phyloP scores from a whole-genome alignment of 805 yeast genomes.

The Candida orba region DNA sequence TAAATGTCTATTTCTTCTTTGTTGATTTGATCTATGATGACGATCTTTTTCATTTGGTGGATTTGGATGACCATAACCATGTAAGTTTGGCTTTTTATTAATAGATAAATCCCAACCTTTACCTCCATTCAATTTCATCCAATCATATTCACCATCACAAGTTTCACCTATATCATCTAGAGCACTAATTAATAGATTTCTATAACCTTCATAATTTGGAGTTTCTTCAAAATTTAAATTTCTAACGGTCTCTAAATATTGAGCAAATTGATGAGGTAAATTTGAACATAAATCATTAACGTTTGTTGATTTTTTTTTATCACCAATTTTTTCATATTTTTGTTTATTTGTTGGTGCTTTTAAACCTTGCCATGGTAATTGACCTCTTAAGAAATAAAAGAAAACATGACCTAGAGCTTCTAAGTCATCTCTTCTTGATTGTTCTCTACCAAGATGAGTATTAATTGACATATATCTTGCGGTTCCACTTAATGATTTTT shows the following conservation, averaged over 20 bases:
- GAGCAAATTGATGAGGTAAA: constrained; percentile 68
- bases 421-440: constrained; percentile 74
- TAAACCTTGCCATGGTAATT: constrained; percentile 86
- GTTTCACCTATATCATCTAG: constrained; percentile 49
- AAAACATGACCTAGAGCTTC: constrained; percentile 80
- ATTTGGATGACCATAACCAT: constrained; percentile 73
- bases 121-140: constrained; percentile 77
- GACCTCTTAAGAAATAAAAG: constrained; percentile 70
- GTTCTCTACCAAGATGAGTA: constrained; percentile 83
- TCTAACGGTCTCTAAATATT: constrained; percentile 63
- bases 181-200: constrained; percentile 52
- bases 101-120: constrained; percentile 74
- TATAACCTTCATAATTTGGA: constrained; percentile 67
- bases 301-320: constrained; percentile 65
- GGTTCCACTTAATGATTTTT: constrained; percentile 75
- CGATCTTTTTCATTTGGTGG: constrained; percentile 32
- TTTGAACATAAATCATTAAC: constrained; percentile 53
- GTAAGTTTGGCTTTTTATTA: constrained; percentile 72
- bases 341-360: constrained; percentile 82
- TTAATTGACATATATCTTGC: constrained; percentile 85
- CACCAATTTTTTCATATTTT: constrained; percentile 79
- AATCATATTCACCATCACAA: constrained; percentile 68
- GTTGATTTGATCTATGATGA: constrained; percentile 22
- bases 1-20: constrained; percentile 23
- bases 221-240: constrained; percentile 68